phyloP scores from a whole-genome alignment of 106 monocot species.

The Allium cepa region DNA sequence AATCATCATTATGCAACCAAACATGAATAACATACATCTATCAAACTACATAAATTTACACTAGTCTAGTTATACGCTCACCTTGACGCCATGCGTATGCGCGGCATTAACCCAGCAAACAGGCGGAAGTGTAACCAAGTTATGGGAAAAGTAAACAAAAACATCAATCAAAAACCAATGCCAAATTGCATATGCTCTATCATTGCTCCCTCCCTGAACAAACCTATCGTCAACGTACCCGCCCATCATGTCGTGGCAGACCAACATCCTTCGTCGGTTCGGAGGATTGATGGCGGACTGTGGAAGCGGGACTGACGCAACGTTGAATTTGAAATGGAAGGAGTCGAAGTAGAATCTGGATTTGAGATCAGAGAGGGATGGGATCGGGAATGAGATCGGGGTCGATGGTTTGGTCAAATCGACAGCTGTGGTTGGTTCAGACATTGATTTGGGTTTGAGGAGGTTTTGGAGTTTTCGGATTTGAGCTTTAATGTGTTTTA shows the following conservation, averaged over 20 bases:
- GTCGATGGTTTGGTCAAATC: conserved; percentile 45
- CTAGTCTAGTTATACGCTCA: conserved; percentile 20
- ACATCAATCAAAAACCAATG: conserved; percentile 94
- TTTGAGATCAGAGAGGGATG: conserved; percentile 34
- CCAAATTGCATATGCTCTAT: conserved; percentile 78
- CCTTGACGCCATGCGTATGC: conserved; percentile 91
- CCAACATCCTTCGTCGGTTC: conserved; percentile 58
- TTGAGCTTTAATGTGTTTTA: neutral
- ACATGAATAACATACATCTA: no score
- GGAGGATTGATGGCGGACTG: conserved; percentile 16
- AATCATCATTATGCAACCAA: no score
- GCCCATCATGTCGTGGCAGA: conserved; percentile 91
- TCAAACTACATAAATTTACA: conserved; percentile 2
- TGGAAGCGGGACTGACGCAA: conserved; percentile 50
- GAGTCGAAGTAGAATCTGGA: conserved; percentile 55
- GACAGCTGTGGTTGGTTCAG: neutral
- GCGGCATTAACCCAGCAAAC: conserved; percentile 90
- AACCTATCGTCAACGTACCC: conserved; percentile 77
- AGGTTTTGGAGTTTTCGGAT: neutral
- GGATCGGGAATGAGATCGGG: conserved; percentile 86
- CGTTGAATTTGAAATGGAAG: conserved; percentile 87
- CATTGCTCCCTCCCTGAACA: conserved; percentile 78
- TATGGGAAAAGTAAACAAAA: conserved; percentile 94
- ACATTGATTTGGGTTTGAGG: neutral
- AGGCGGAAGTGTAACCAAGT: conserved; percentile 76